These are phyloP conservation scores for Chrysopogon serrulatus DNA, from an alignment of 176 grass and related monocot genomes.

Conservation along the genomic window DNA sequence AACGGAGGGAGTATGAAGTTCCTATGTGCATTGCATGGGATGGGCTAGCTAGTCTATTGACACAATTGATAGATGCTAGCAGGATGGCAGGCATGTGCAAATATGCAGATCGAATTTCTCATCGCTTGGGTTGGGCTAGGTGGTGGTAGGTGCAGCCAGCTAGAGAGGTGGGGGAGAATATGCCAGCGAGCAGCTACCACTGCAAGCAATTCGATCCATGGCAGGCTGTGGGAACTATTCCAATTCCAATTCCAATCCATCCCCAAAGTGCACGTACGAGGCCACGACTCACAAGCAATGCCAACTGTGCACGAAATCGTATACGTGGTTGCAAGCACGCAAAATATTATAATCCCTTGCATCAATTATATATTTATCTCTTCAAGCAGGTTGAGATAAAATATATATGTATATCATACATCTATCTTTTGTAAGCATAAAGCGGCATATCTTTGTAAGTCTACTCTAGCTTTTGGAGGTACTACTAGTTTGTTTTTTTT, in stretches of 20 bases:
- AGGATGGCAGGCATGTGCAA: conserved; percentile 22
- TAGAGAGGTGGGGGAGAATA: neutral
- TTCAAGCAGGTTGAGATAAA: no score
- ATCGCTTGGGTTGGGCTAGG: neutral
- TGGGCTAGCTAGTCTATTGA: neutral
- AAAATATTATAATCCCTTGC: neutral
- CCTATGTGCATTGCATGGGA: no score
- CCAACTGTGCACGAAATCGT: neutral
- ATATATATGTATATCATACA: no score
- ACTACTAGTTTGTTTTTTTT: no score
- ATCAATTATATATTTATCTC: neutral
- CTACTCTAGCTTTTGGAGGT: neutral
- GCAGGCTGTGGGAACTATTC: neutral
- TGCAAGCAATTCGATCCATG: conserved; percentile 18
- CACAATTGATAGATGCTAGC: neutral
- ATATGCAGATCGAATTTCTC: neutral
- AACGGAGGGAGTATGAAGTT: no score
- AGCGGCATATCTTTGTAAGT: neutral
- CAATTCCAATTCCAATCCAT: neutral
- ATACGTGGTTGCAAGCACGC: neutral
- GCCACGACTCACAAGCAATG: neutral
- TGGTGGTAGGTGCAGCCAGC: neutral
- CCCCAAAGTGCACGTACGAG: neutral
- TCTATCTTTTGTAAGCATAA: neutral
- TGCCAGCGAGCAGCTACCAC: neutral